A percentile compares a stretch with the other conserved stretches of the same genome.
Conservation (phyloP, 495 filamentous ascomycete species). For the Penicillium psychrofluorescens region DNA sequence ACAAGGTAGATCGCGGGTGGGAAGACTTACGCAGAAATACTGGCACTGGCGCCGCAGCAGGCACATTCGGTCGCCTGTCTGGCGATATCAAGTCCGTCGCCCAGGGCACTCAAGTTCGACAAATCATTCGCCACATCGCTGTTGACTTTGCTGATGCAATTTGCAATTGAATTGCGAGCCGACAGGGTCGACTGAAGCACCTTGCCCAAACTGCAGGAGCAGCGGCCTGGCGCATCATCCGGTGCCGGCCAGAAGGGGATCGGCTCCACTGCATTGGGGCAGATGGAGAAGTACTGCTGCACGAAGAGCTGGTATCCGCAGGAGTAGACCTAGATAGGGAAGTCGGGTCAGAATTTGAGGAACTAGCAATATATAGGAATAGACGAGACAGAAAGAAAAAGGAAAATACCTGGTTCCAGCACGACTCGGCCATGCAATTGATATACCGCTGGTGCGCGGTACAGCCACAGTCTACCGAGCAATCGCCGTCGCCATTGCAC, state of each 20-base stretch:
- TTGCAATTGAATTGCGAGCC: conserved; percentile 15
- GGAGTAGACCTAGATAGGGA: conserved; percentile 18
- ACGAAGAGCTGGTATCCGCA: conserved; percentile 30
- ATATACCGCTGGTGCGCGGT: conserved; percentile 22
- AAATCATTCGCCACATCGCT: conserved; percentile 1
- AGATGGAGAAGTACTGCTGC: conserved; percentile 23
- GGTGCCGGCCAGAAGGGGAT: conserved; percentile 30
- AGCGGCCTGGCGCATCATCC: conserved; percentile 22
- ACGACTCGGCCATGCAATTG: conserved; percentile 24
- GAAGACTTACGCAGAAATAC: conserved; percentile 18
- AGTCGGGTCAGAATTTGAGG: not conserved
- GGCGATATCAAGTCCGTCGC: conserved; percentile 11
- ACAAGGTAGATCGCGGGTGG: not conserved
- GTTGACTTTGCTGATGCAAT: conserved; percentile 16
- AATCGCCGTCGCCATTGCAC: conserved; percentile 17
- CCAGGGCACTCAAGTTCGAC: conserved; percentile 8
- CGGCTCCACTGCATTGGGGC: conserved; percentile 16
- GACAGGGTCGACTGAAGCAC: conserved; percentile 14
- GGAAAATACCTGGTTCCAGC: conserved; percentile 23
- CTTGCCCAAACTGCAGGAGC: conserved; percentile 25
- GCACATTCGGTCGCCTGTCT: conserved; percentile 14
- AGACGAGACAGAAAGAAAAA: not conserved
- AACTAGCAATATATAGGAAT: not conserved
- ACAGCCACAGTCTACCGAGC: conserved; percentile 20
- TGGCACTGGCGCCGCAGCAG: conserved; percentile 22